Conservation (phyloP, 208 protist species). For the Angomonas ambiguus region DNA sequence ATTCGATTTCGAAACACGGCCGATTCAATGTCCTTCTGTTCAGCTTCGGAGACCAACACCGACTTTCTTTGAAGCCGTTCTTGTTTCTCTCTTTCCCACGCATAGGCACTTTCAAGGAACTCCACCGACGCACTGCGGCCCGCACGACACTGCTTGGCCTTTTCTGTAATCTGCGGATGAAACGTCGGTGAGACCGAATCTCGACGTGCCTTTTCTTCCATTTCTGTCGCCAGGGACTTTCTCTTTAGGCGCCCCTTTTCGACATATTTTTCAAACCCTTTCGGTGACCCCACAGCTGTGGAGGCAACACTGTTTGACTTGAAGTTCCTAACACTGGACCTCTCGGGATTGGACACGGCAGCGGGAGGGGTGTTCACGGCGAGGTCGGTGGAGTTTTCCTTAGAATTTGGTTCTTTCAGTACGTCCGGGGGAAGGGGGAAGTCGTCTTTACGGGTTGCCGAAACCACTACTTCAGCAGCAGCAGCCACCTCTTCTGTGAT, state of each 20-base stretch:
- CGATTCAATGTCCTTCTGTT: neutral
- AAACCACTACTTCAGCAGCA: too few relatives aligned
- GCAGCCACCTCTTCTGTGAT: too few relatives aligned
- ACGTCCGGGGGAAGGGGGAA: too few relatives aligned
- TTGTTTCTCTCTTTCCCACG: neutral
- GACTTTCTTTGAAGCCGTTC: too few relatives aligned
- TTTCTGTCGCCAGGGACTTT: conserved; percentile 17
- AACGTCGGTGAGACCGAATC: neutral
- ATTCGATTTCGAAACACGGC: neutral
- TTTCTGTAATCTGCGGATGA: neutral
- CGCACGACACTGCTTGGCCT: neutral
- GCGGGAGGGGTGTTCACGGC: neutral
- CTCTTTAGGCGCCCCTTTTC: conserved; percentile 34
- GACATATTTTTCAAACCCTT: conserved; percentile 28
- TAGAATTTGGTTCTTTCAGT: too few relatives aligned
- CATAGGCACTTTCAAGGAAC: neutral
- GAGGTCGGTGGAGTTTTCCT: too few relatives aligned
- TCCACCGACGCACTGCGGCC: neutral
- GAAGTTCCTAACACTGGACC: neutral
- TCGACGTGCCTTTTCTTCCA: conserved; percentile 8
- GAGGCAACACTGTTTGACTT: neutral
- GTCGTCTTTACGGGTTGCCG: too few relatives aligned
- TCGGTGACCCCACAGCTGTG: neutral
- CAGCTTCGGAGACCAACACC: neutral
- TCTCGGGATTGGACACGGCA: neutral